phyloP scores from a whole-genome alignment of 768 basidiomycete genomes.

The Phanerochaete sordida region DNA sequence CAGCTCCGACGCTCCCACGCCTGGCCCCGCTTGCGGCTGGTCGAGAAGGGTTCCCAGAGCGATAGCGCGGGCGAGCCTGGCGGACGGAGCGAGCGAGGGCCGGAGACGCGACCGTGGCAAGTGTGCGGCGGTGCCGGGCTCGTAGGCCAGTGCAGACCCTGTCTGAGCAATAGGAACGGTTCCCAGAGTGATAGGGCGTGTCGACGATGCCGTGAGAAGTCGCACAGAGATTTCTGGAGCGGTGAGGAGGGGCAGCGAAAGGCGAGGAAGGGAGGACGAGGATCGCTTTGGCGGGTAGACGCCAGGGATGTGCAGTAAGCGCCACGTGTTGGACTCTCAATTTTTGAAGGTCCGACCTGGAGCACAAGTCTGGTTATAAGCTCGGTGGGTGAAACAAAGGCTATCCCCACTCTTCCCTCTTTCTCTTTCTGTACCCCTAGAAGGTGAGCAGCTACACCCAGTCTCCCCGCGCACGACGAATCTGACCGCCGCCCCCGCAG shows the following conservation, averaged over 20 bases:
- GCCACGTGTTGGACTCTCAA: conserved; percentile 20
- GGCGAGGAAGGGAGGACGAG: neutral
- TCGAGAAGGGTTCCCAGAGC: neutral
- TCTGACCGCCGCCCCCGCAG: conserved; percentile 24
- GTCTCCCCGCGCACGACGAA: neutral
- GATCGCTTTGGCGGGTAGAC: neutral
- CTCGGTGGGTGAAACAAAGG: conserved; percentile 22
- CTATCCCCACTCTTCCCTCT: conserved; percentile 33
- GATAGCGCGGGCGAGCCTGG: neutral
- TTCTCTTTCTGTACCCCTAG: conserved; percentile 32
- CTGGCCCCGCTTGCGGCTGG: neutral
- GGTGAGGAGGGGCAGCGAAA: neutral
- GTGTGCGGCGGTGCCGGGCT: neutral
- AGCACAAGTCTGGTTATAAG: conserved; percentile 20
- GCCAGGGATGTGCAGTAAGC: neutral
- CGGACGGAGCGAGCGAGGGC: neutral
- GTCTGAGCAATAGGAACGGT: neutral
- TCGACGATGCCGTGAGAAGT: neutral
- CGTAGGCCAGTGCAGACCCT: neutral
- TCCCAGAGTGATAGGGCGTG: neutral
- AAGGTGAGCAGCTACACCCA: conserved; percentile 21
- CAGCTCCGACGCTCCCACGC: neutral
- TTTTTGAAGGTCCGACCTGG: conserved; percentile 20
- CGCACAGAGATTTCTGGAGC: neutral
- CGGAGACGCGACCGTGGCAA: neutral